These are phyloP conservation scores for Geosiphon pyriformis DNA, from an alignment of 192 early-diverging fungal genomes.

Conservation along the genomic window DNA sequence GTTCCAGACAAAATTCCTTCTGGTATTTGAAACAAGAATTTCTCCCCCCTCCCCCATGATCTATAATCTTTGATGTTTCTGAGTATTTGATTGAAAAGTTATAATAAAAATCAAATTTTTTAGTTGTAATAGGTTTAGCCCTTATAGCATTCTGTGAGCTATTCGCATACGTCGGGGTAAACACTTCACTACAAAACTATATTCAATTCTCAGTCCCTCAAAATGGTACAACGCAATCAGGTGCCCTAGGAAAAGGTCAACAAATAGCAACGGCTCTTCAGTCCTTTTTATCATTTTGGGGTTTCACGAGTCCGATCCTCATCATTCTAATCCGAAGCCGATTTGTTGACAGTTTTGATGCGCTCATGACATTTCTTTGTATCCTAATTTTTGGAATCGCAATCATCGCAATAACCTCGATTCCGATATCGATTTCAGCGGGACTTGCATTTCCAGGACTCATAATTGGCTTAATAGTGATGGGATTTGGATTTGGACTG, in stretches of 20 bases:
- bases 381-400: constrained; percentile 61
- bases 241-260: constrained; percentile 45
- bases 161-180: constrained; percentile 58
- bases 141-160: constrained; percentile 53
- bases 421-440: constrained; percentile 45
- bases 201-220: constrained; percentile 38
- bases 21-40: not conserved
- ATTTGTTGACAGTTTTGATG: constrained; percentile 67
- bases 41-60: not conserved
- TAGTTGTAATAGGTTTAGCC: constrained; percentile 45
- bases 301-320: constrained; percentile 48
- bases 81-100: no score
- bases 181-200: constrained; percentile 52
- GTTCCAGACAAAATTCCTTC: constrained; percentile 55
- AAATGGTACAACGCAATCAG: constrained; percentile 38
- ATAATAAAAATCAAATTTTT: constrained; percentile 1
- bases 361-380: constrained; percentile 55
- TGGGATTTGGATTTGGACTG: constrained; percentile 70
- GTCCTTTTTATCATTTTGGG: constrained; percentile 52
- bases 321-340: constrained; percentile 63
- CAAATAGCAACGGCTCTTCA: constrained; percentile 49
- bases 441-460: constrained; percentile 58
- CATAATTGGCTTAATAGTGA: constrained; percentile 60
- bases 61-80: no score
- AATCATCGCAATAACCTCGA: constrained; percentile 58